Evolutionary conservation across 2,329 filamentous ascomycete genomes (phyloP), one percentile per base, ranked within the genome.

Genomic region (Neospermospora avenae): DNA sequence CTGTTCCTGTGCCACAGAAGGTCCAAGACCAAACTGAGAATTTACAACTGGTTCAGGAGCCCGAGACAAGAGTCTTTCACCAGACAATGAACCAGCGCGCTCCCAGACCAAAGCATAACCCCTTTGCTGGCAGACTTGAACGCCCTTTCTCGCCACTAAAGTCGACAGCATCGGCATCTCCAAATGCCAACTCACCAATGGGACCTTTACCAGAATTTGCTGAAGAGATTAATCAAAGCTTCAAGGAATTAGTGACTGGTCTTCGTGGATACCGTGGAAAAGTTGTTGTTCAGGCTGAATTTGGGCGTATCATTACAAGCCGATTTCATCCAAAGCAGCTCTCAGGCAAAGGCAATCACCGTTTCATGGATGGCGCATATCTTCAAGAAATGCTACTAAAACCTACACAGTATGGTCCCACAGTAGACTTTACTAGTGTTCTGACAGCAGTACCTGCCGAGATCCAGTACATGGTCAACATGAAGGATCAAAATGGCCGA

Each of bases 81-180:
- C 48, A 41, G 11, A 71, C 67, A 3, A 72, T 71, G 68, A 66
- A 64, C 6, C 70, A 69, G 46, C 63, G 63, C 22, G 64, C 59
- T 13, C 55, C 59, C 13, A 58, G 51, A 20, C 52, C 37, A 39
- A 55, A 49, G 18, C 18, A 24, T 22, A 49, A 48, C 20, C 46
- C 44, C 10, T 61, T 58, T 34, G 42, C 42, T 14, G 55, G 55
- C 22, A 49, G 59, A 61, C 49, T 59, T 24, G 44, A 56, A 25
- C 4, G 37, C 24, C 51, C 42, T 11, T 13, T 48, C 51, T 45
- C 20, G 11, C 42, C 13, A 31, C 46, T n/a, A 42, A 31, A 16
- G 25, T 35, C 54, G 37, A 31, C 31, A 8, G 31, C 20, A 25
- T 20, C 48, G 22, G 28, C 31, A 25, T 20, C 48, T 34, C 31